Evolutionary conservation across 2,329 filamentous ascomycete species (phyloP).

Genomic region (Paecilomyces sp.): DNA sequence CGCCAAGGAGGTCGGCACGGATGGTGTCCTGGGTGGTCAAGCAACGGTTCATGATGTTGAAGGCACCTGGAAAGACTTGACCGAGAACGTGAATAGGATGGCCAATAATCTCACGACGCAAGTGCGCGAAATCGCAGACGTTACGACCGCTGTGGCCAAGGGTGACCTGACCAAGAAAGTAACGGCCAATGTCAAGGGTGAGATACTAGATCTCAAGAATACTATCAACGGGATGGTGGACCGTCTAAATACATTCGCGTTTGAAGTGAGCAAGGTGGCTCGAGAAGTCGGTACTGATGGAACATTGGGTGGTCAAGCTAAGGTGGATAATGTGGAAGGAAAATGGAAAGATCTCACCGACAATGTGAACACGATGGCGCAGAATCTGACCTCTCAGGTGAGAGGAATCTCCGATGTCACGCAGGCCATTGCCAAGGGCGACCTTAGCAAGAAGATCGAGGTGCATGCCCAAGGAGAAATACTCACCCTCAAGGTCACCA

Average conservation of each 20-base stretch:
- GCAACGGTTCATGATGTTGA: slow-evolving; percentile 90
- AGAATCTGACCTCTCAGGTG: slow-evolving; percentile 57
- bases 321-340: slow-evolving; percentile 55
- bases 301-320: slow-evolving; percentile 52
- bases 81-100: slow-evolving; percentile 92
- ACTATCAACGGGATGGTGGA: slow-evolving; percentile 65
- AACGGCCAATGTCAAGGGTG: slow-evolving; percentile 79
- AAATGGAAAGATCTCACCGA: slow-evolving; percentile 58
- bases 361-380: slow-evolving; percentile 58
- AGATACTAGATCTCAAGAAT: slow-evolving; percentile 86
- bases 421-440: slow-evolving; percentile 83
- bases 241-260: slow-evolving; percentile 52
- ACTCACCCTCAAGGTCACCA: slow-evolving; percentile 82
- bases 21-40: slow-evolving; percentile 83
- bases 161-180: slow-evolving; percentile 93
- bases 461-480: slow-evolving; percentile 91
- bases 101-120: slow-evolving; percentile 93
- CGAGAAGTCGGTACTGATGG: slow-evolving; percentile 56
- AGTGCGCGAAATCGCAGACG: slow-evolving; percentile 89
- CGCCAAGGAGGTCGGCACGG: slow-evolving; percentile 86
- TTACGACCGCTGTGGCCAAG: slow-evolving; percentile 85
- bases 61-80: slow-evolving; percentile 90
- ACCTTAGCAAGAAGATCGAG: slow-evolving; percentile 90
- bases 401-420: slow-evolving; percentile 86
- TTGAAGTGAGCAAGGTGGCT: slow-evolving; percentile 56